Base-by-base conservation (phyloP, 768 basidiomycete species). In the Lactarius hengduanensis region DNA sequence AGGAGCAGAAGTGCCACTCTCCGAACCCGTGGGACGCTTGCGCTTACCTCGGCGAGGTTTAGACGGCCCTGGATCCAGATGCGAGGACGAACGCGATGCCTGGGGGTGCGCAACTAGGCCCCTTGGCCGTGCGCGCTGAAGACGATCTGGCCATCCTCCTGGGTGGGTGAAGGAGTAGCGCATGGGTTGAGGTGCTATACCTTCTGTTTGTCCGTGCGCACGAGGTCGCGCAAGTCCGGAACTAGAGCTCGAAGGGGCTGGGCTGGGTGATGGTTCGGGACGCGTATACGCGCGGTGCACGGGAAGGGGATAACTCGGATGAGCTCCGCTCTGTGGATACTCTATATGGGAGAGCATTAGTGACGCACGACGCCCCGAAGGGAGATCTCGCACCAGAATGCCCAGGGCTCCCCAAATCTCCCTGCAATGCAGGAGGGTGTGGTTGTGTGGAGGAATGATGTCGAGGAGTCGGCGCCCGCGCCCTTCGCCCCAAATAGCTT, bases 121-220 rank as follows among this genome's bases (percentile, higher is more conserved):
- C 41, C 50, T 53, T 56, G 30, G 36, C 58, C 66, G 45, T 16
- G 54, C 5, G 62, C 57, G 62, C 15, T 63, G 66, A 34, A 50
- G 36, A 56, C 62, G 62, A 32, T 67, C 66, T 67, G 62, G 50
- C 66, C 66, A 67, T 56, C 62, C 66, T 56, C 62, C 62, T 63
- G 66, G 62, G 62, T 67, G 58, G 66, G 62, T 67, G 54, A 67
- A 40, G 58, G 66, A 36, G 59, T 63, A 30, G 53, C 66, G 66
- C 62, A 67, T 67, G 32, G 40, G 54, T 63, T 67, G 66, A 50
- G 66, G 62, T 67, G 66, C 66, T 63, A 63, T 67, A 67, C 66
- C 66, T 67, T 67, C 62, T 63, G 58, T 36, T 26, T 60, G 41
- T 47, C 53, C 57, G n/a, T 40, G 43, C 57, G 57, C 22, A 15